These are phyloP conservation scores for Syncephalastrum sp. DNA, from an alignment of 371 early-diverging fungal genomes.

Conservation along the genomic window DNA sequence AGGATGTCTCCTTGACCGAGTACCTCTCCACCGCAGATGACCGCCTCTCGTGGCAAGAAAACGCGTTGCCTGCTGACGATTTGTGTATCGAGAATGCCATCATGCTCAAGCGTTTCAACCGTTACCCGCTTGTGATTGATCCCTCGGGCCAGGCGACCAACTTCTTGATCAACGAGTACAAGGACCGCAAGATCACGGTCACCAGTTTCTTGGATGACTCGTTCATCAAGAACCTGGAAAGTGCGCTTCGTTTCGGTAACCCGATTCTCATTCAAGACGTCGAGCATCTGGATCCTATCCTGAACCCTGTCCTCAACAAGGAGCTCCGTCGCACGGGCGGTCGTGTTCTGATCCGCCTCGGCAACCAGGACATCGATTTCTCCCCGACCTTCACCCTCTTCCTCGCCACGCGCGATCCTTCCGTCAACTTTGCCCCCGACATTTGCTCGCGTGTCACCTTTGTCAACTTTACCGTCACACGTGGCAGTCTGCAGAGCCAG, in stretches of 20 bases:
- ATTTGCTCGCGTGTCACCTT: constrained; percentile 96
- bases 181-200: constrained; percentile 85
- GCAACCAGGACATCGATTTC: constrained; percentile 97
- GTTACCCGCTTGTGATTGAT: constrained; percentile 97
- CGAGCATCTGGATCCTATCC: constrained; percentile 95
- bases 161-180: constrained; percentile 87
- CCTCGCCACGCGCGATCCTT: constrained; percentile 92
- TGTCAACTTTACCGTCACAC: constrained; percentile 98
- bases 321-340: constrained; percentile 96
- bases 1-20: constrained; percentile 85
- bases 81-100: constrained; percentile 97
- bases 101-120: constrained; percentile 91
- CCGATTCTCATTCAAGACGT: constrained; percentile 97
- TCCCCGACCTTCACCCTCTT: constrained; percentile 96
- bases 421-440: constrained; percentile 92
- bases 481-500: constrained; percentile 93
- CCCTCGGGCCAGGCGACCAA: constrained; percentile 93
- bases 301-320: constrained; percentile 96
- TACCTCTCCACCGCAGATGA: constrained; percentile 94
- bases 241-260: constrained; percentile 97
- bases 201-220: constrained; percentile 98
- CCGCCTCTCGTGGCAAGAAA: constrained; percentile 87
- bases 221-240: constrained; percentile 96
- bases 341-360: constrained; percentile 93
- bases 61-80: constrained; percentile 87